Evolutionary conservation across 1,284 basidiomycete species (phyloP).

Genomic region (Tilletiopsis washingtonensis): DNA sequence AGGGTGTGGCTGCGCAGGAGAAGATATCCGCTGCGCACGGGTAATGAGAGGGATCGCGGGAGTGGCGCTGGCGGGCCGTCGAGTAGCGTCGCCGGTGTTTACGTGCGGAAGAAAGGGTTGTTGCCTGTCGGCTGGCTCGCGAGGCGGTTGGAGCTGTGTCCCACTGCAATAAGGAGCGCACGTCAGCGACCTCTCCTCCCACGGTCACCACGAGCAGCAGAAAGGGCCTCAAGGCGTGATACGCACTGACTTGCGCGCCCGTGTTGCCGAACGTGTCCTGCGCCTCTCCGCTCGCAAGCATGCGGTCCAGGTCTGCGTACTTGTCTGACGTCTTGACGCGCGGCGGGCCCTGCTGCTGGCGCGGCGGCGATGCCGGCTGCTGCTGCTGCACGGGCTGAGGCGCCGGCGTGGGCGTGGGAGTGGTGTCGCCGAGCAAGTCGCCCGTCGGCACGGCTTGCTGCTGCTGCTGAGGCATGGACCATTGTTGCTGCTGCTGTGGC

Average conservation of each 20-base stretch:
- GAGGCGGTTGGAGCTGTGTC: slow-evolving; percentile 7
- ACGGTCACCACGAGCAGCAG: slow-evolving; percentile 45
- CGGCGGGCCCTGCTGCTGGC: slow-evolving; percentile 10
- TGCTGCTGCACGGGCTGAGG: slow-evolving; percentile 9
- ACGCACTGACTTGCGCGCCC: slow-evolving; percentile 38
- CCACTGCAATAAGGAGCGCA: slow-evolving; percentile 20
- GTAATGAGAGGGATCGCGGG: too few species aligned
- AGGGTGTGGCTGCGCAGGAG: too few species aligned
- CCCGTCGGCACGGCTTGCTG: slow-evolving; percentile 41
- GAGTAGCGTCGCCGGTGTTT: too few species aligned
- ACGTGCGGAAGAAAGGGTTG: slow-evolving; percentile 40
- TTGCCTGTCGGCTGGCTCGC: slow-evolving; percentile 10
- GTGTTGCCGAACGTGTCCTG: slow-evolving; percentile 46
- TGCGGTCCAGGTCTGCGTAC: slow-evolving; percentile 38
- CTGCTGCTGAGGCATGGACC: slow-evolving; percentile 15
- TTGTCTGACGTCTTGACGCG: slow-evolving; percentile 14
- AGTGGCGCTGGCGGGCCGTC: too few species aligned
- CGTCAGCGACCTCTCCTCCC: slow-evolving; percentile 44
- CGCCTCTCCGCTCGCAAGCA: slow-evolving; percentile 42
- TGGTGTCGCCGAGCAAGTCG: slow-evolving; percentile 18
- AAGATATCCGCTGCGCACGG: too few species aligned
- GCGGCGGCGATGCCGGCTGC: slow-evolving; percentile 7
- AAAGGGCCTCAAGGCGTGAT: slow-evolving; percentile 14
- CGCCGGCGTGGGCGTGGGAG: slow-evolving; percentile 1
- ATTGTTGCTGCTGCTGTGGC: slow-evolving; percentile 19